Base-by-base conservation (phyloP, 306 rosid species). In the Elaeagnus macrophylla region DNA sequence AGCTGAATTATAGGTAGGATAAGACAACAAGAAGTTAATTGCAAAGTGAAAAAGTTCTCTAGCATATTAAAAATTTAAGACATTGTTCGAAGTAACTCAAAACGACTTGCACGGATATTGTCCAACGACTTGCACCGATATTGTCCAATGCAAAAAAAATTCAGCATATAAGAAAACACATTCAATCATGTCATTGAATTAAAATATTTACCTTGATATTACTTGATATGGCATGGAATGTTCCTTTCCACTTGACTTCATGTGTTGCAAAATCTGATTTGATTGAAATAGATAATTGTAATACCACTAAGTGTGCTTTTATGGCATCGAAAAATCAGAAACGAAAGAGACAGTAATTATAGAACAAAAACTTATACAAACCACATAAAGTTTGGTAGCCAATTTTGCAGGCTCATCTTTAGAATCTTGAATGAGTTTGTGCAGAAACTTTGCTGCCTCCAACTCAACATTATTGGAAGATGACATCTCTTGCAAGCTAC, bases 391-490 rank as follows among this genome's bases (percentile, higher is more conserved):
- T 74, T 93, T 93, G 41, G 96, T 84, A 51, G 99, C 99, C 76
- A 93, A 57, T 78, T 93, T 84, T 18, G 80, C 93, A 13, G 99
- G 99, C 83, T 93, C 99, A 53, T 93, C 99, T 64, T 73, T 93
- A 54, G 96, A 93, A 65, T 93, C 99, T 67, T 88, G 96, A 72
- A 93, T 93, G 62, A 93, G 99, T 66, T 93, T 84, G 76, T 87
- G 99, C 66, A 93, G 84, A 79, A 93, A 93, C 60, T 88, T 93
- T 2, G 96, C 99, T n/a, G 99, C 99, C 81, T 93, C 99, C 81
- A 93, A 71, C 78, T 93, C 96, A n/a, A 93, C 96, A 77, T 88
- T 84, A 16, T 84, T 83, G 15, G 95, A 61, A 51, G 96, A 64
- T 6, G 89, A 84, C 95, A 93, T 93, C 81, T 77, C 75, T 68